phyloP scores from a whole-genome alignment of 306 rosid genomes.

The Quercus suber region DNA sequence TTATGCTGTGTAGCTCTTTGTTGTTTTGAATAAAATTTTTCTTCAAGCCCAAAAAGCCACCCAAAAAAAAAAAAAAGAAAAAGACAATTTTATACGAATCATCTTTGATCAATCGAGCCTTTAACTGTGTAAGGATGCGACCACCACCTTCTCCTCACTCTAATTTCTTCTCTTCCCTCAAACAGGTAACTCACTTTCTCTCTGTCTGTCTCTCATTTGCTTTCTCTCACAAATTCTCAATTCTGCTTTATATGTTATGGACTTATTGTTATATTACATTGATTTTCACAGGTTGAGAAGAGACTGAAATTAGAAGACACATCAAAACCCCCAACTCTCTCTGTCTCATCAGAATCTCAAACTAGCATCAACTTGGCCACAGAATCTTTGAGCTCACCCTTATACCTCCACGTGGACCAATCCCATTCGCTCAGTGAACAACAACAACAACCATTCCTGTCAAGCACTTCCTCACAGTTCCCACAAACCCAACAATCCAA shows the following conservation, averaged over 20 bases:
- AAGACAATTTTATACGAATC: background rate
- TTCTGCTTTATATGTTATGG: background rate
- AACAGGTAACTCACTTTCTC: conserved; percentile 42
- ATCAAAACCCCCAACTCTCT: background rate
- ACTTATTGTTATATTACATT: background rate
- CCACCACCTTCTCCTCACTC: conserved; percentile 45
- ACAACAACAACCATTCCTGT: conserved; percentile 54
- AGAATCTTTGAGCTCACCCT: conserved; percentile 56
- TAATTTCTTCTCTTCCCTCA: conserved; percentile 76
- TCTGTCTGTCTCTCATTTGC: background rate
- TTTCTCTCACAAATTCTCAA: background rate
- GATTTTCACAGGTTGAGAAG: conserved; percentile 62
- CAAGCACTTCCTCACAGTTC: conserved; percentile 45
- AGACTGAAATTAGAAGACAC: conserved; percentile 60
- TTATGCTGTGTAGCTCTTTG: no score
- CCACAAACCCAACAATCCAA: conserved; percentile 18
- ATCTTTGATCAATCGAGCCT: background rate
- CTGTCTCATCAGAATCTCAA: conserved; percentile 23
- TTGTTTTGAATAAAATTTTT: no score
- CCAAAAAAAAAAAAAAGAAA: no score
- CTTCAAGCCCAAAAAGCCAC: no score
- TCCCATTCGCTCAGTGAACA: background rate
- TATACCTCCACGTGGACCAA: conserved; percentile 46
- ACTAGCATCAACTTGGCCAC: background rate
- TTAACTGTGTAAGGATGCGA: conserved; percentile 7